These are phyloP conservation scores for Sarocladium brachiariae DNA, from an alignment of 2,329 filamentous ascomycete species.

Conservation along the genomic window DNA sequence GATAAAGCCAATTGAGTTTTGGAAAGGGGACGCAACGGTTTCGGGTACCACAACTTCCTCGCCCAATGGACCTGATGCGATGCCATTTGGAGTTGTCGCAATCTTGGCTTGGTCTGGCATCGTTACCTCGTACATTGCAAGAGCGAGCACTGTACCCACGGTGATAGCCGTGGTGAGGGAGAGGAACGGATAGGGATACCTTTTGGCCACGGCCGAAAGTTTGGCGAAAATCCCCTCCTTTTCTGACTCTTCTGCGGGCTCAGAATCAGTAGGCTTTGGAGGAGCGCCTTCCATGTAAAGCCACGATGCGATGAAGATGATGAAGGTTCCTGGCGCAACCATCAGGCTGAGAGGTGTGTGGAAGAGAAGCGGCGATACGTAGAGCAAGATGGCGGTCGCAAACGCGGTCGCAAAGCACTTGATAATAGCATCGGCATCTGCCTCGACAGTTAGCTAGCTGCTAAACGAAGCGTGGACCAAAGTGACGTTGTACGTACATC, in stretches of 20 bases:
- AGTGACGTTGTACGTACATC: constrained; percentile 18
- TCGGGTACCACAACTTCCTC: no score
- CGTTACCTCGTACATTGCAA: neutral
- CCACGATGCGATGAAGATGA: constrained; percentile 25
- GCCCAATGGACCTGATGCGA: no score
- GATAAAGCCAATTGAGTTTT: constrained; percentile 22
- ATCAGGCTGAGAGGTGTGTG: constrained; percentile 21
- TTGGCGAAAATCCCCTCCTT: neutral
- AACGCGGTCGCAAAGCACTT: constrained; percentile 27
- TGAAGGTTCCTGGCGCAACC: constrained; percentile 21
- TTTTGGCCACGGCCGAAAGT: neutral
- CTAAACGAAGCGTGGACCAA: no score
- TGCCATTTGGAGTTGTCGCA: no score
- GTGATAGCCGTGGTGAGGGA: neutral
- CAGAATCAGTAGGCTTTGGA: neutral
- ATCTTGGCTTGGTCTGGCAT: no score
- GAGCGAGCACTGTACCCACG: neutral
- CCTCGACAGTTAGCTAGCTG: no score
- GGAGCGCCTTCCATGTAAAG: constrained; percentile 19
- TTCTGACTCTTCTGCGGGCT: neutral
- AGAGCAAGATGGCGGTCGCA: constrained; percentile 24
- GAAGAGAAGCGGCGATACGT: constrained; percentile 24
- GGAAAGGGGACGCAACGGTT: constrained; percentile 19
- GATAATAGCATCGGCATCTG: constrained; percentile 27
- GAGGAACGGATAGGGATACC: neutral